These are phyloP conservation scores for Epipyxis sp. DNA, from an alignment of 108 stramenopile species.

Conservation along the genomic window DNA sequence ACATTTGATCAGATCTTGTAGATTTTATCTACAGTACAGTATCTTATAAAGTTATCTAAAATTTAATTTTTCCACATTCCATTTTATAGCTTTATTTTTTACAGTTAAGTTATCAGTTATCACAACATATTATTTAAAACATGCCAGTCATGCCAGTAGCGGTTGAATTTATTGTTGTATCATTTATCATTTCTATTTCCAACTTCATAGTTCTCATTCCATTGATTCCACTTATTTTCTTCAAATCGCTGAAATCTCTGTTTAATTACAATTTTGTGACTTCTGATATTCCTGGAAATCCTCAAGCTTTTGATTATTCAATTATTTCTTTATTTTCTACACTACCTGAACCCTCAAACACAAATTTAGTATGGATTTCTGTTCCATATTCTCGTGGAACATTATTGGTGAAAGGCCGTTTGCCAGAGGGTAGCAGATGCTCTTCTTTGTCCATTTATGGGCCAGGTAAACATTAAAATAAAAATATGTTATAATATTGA, in stretches of 20 bases:
- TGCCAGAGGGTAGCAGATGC: no score
- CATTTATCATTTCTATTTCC: background rate
- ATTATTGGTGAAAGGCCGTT: background rate
- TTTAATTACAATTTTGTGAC: background rate
- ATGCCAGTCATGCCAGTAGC: no score
- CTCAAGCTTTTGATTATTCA: constrained; percentile 15
- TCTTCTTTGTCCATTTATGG: no score
- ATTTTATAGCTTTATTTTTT: no score
- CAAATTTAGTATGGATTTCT: background rate
- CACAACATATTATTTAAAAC: no score
- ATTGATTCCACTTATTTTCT: background rate
- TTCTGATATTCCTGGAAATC: constrained; percentile 31
- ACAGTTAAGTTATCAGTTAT: no score
- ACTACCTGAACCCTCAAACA: constrained; percentile 17
- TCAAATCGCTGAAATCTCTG: background rate
- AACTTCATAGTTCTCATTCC: background rate
- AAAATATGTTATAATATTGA: no score
- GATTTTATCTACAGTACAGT: no score
- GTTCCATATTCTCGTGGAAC: background rate
- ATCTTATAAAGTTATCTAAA: no score
- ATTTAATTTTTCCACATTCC: no score
- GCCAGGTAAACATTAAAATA: no score
- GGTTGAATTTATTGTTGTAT: background rate
- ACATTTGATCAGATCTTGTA: no score
- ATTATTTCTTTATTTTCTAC: constrained; percentile 8